Percentiles rank a stretch among this genome's conserved stretches.
These are phyloP conservation scores for Silene noctiflora DNA, from an alignment of 179 eudicot species.

Conservation along the genomic window DNA sequence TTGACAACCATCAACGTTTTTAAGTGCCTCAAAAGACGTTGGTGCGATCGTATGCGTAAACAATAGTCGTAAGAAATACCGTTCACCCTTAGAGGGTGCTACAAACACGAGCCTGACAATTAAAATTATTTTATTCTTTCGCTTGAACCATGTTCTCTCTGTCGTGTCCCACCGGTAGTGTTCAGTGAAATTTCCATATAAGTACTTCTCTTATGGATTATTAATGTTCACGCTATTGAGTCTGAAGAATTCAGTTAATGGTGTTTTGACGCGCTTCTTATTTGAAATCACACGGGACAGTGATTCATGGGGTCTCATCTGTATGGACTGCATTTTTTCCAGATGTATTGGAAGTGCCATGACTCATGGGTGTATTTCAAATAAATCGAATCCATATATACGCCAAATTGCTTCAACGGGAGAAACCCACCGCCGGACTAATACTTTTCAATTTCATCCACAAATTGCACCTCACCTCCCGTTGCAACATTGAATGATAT, in stretches of 20 bases:
- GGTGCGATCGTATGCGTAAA: slow-evolving; percentile 10
- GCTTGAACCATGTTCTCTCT: background rate
- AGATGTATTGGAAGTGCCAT: too few species aligned
- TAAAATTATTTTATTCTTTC: background rate
- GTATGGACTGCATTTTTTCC: background rate
- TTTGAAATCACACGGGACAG: background rate
- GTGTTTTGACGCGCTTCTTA: background rate
- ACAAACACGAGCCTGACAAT: slow-evolving; percentile 19
- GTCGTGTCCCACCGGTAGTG: slow-evolving; percentile 13
- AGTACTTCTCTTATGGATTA: background rate
- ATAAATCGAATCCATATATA: too few species aligned
- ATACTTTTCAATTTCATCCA: too few species aligned
- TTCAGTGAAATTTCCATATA: slow-evolving; percentile 11
- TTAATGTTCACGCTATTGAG: background rate
- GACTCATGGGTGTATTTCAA: too few species aligned
- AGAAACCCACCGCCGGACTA: too few species aligned
- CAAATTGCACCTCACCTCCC: too few species aligned
- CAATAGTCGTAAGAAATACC: slow-evolving; percentile 18
- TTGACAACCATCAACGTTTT: background rate
- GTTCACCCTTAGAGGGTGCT: slow-evolving; percentile 15
- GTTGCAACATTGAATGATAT: too few species aligned
- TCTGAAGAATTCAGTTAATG: slow-evolving; percentile 18
- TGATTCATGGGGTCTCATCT: background rate
- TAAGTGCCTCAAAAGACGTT: slow-evolving; percentile 15
- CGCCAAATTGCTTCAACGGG: too few species aligned